Conservation (phyloP, 1,284 basidiomycete genomes). For the Sporisorium exsertum region DNA sequence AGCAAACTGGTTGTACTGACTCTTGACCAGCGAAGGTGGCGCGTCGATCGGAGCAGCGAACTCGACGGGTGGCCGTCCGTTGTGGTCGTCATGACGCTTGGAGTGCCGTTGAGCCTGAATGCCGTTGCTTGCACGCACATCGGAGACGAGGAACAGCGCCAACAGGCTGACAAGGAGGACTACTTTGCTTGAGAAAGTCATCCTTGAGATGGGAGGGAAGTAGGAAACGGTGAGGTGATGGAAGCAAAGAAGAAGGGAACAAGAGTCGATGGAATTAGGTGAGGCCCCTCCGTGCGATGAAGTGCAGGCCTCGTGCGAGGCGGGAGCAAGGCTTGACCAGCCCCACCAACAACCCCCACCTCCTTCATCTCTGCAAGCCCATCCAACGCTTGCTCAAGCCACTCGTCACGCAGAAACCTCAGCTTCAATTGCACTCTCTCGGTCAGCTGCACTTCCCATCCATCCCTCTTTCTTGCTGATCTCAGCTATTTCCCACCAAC, state of each 20-base stretch:
- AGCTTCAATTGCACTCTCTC: neutral
- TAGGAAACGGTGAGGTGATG: neutral
- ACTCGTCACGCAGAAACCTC: neutral
- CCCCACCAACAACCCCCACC: neutral
- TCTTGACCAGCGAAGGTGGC: neutral
- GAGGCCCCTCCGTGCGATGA: neutral
- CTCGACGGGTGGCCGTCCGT: slow-evolving; percentile 1
- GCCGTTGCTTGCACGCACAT: neutral
- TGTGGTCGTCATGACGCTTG: neutral
- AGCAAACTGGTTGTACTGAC: slow-evolving; percentile 28
- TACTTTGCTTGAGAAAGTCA: neutral
- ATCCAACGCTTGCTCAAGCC: neutral
- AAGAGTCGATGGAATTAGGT: neutral
- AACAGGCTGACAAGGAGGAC: neutral
- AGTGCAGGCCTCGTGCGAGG: neutral
- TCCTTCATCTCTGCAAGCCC: neutral
- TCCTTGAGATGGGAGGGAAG: neutral
- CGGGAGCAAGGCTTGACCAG: too few species aligned
- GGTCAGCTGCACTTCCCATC: neutral
- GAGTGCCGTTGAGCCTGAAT: neutral
- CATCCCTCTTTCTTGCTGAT: neutral
- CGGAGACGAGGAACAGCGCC: neutral
- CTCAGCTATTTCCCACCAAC: neutral
- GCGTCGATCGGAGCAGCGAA: neutral
- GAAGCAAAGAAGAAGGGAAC: neutral